Conservation (phyloP, 306 rosid species). For the Corylus americana region DNA sequence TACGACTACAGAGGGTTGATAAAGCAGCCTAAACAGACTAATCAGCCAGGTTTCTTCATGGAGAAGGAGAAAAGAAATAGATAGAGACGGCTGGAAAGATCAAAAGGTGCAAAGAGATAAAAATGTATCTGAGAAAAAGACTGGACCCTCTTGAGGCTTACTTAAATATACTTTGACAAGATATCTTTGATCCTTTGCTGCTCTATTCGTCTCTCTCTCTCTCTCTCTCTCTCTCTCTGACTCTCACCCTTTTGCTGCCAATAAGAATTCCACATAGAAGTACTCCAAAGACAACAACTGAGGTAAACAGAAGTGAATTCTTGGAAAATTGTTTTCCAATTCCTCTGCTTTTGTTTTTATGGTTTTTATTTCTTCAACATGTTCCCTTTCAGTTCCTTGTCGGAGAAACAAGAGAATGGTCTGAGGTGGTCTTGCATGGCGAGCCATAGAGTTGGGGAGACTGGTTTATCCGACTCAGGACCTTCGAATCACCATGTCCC, state of each 20-base stretch:
- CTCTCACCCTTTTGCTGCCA: conserved; percentile 27
- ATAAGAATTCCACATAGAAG: conserved; percentile 30
- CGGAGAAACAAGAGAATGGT: conserved; percentile 46
- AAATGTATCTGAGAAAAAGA: conserved; percentile 50
- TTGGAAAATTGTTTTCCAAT: conserved; percentile 16
- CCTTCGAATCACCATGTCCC: conserved; percentile 73
- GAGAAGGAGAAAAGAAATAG: conserved; percentile 45
- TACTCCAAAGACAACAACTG: conserved; percentile 25
- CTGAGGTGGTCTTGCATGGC: conserved; percentile 67
- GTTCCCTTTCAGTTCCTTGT: conserved; percentile 40
- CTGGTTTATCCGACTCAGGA: conserved; percentile 73
- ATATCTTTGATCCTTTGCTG: conserved; percentile 51
- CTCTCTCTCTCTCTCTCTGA: not conserved
- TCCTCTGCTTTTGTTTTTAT: conserved; percentile 33
- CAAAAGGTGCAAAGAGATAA: conserved; percentile 31
- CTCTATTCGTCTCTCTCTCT: not conserved
- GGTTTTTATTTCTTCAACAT: conserved; percentile 25
- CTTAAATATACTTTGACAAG: conserved; percentile 52
- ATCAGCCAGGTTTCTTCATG: conserved; percentile 46
- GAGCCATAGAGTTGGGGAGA: conserved; percentile 68
- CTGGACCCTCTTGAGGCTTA: conserved; percentile 41
- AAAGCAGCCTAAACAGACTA: conserved; percentile 40
- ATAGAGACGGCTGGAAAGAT: conserved; percentile 41
- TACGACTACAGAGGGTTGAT: conserved; percentile 34
- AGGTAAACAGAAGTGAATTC: conserved; percentile 39